Evolutionary conservation across 139 green algal species (phyloP).

Genomic region (Limnomonas spitsbergensis): DNA sequence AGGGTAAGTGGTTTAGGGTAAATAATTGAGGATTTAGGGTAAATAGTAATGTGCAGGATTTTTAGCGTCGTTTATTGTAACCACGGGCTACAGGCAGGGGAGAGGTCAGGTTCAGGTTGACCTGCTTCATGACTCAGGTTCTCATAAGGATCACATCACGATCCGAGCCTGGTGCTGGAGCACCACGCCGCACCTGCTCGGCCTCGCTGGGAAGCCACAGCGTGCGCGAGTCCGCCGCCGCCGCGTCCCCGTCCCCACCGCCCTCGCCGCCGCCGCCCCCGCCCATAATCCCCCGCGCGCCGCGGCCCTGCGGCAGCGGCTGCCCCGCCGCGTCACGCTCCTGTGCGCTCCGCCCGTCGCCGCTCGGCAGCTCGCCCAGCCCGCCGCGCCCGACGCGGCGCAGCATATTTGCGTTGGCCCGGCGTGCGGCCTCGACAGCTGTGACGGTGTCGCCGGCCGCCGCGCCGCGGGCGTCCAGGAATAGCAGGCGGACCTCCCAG

Average conservation of each 20-base stretch:
- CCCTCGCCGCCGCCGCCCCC: background rate
- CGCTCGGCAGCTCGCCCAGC: background rate
- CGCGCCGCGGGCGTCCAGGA: conserved; percentile 47
- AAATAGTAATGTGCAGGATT: no score
- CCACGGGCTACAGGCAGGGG: no score
- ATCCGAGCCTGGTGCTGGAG: no score
- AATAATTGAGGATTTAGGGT: no score
- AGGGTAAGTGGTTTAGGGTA: no score
- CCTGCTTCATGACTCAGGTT: no score
- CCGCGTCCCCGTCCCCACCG: conserved; percentile 11
- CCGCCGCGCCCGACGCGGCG: background rate
- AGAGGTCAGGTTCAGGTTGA: no score
- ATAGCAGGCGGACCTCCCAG: conserved; percentile 65
- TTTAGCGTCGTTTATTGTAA: no score
- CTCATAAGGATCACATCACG: no score
- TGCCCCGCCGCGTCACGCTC: background rate
- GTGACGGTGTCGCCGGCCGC: conserved; percentile 41
- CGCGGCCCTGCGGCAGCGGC: background rate
- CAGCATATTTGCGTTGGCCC: conserved; percentile 39
- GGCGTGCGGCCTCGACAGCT: conserved; percentile 53
- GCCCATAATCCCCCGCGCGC: background rate
- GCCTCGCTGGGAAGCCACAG: conserved; percentile 60
- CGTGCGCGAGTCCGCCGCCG: conserved; percentile 47
- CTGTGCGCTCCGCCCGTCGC: no score
- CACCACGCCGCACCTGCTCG: conserved; percentile 62